These are phyloP conservation scores for Madurella mycetomatis DNA, from an alignment of 2,329 filamentous ascomycete genomes.

Conservation along the genomic window DNA sequence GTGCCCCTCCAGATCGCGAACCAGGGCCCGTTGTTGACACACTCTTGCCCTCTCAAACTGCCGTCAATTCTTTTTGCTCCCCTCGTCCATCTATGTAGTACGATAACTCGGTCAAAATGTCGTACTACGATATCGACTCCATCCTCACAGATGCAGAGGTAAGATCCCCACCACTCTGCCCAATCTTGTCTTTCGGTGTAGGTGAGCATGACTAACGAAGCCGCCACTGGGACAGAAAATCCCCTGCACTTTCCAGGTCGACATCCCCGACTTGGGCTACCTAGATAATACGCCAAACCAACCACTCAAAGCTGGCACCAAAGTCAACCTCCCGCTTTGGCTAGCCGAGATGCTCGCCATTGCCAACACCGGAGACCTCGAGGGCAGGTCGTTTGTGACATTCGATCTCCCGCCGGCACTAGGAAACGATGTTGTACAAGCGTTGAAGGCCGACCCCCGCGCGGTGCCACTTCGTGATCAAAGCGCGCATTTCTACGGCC, in stretches of 20 bases:
- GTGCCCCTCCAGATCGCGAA: conserved; percentile 10
- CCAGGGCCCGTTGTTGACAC: not conserved
- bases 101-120: conserved; percentile 41
- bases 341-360: conserved; percentile 89
- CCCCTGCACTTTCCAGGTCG: conserved; percentile 89
- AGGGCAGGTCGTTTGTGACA: conserved; percentile 60
- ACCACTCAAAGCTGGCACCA: conserved; percentile 74
- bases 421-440: conserved; percentile 75
- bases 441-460: conserved; percentile 83
- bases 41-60: not conserved
- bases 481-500: conserved; percentile 80
- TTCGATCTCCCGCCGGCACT: conserved; percentile 78
- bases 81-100: not conserved
- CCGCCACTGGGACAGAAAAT: conserved; percentile 63
- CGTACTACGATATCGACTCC: conserved; percentile 80
- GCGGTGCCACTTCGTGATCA: conserved; percentile 79
- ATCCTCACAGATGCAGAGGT: conserved; percentile 83
- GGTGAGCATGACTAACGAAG: conserved; percentile 12
- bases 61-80: not conserved
- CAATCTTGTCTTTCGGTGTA: not conserved
- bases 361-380: conserved; percentile 42
- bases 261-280: conserved; percentile 81
- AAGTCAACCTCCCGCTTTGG: conserved; percentile 84
- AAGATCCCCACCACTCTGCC: conserved; percentile 17
- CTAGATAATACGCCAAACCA: conserved; percentile 73